Percentiles rank a stretch among this genome's conserved stretches.
These are phyloP conservation scores for Stagonosporopsis chrysanthemi DNA, from an alignment of 2,329 filamentous ascomycete species.

Conservation along the genomic window DNA sequence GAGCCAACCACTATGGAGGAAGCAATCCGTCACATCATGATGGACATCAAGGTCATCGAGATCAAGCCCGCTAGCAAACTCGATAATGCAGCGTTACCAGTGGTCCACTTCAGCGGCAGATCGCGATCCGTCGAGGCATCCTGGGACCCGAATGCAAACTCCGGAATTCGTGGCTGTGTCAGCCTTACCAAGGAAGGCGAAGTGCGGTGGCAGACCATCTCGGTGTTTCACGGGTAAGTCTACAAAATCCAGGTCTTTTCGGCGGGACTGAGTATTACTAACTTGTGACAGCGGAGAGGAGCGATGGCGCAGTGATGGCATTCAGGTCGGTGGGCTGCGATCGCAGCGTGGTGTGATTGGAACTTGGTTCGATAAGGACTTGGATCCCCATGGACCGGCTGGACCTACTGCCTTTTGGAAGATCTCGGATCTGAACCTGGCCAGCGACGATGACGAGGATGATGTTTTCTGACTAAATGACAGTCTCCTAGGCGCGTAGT, in stretches of 20 bases:
- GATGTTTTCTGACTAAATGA: slow-evolving; percentile 1
- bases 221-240: slow-evolving; percentile 62
- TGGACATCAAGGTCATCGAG: slow-evolving; percentile 68
- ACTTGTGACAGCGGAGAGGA: slow-evolving; percentile 64
- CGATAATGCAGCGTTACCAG: slow-evolving; percentile 65
- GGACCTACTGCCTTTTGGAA: slow-evolving; percentile 85
- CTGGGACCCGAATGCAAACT: slow-evolving; percentile 74
- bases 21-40: slow-evolving; percentile 73
- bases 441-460: slow-evolving; percentile 22
- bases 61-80: slow-evolving; percentile 66
- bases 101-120: slow-evolving; percentile 72
- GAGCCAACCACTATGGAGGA: slow-evolving; percentile 68
- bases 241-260: background rate
- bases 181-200: slow-evolving; percentile 73
- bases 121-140: slow-evolving; percentile 68
- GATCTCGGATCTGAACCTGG: slow-evolving; percentile 57
- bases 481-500: background rate
- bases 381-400: slow-evolving; percentile 71
- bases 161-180: slow-evolving; percentile 69
- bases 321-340: slow-evolving; percentile 73
- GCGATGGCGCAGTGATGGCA: slow-evolving; percentile 77
- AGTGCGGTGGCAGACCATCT: slow-evolving; percentile 76
- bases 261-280: slow-evolving; percentile 27
- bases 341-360: slow-evolving; percentile 74
- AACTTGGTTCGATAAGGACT: slow-evolving; percentile 80